Conservation (phyloP, 768 basidiomycete genomes). For the Tylopilus vinaceipallidus region DNA sequence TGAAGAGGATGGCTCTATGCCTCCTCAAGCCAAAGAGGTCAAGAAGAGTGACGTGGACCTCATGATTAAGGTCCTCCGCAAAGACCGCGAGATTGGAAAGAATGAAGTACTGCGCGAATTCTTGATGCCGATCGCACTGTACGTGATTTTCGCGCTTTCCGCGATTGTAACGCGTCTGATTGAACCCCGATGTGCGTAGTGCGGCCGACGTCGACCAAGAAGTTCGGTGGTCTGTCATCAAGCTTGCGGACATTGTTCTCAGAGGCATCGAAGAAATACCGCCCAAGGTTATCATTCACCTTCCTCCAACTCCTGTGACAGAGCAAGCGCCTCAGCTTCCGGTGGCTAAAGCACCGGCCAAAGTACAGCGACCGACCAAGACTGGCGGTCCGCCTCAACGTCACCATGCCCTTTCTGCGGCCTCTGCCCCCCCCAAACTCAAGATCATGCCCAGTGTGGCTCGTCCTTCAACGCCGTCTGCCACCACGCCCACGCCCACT, state of each 20-base stretch:
- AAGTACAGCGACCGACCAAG: slow-evolving; percentile 35
- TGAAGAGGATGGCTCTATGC: slow-evolving; percentile 79
- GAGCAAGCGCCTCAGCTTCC: slow-evolving; percentile 60
- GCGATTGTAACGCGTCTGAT: background rate
- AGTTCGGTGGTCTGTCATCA: slow-evolving; percentile 88
- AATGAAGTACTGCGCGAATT: slow-evolving; percentile 76
- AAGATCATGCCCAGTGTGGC: slow-evolving; percentile 37
- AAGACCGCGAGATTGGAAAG: slow-evolving; percentile 83
- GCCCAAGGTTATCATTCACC: slow-evolving; percentile 84
- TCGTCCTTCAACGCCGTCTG: slow-evolving; percentile 19
- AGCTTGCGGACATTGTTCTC: slow-evolving; percentile 86
- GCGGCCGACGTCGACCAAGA: slow-evolving; percentile 79
- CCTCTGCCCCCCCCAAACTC: slow-evolving; percentile 51
- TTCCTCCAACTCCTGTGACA: slow-evolving; percentile 67
- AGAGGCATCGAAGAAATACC: slow-evolving; percentile 78
- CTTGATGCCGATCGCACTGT: slow-evolving; percentile 82
- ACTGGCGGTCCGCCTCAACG: slow-evolving; percentile 34
- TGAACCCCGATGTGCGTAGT: slow-evolving; percentile 36
- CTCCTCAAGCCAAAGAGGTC: slow-evolving; percentile 67
- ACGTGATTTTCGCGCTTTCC: slow-evolving; percentile 27
- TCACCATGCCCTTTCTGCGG: slow-evolving; percentile 26
- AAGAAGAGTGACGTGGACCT: slow-evolving; percentile 82
- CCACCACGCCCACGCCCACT: slow-evolving; percentile 4
- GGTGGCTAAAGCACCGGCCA: slow-evolving; percentile 49
- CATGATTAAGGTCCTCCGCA: slow-evolving; percentile 83